Evolutionary conservation across 345 rosid species (phyloP).

Genomic region (Dovyalis caffra): DNA sequence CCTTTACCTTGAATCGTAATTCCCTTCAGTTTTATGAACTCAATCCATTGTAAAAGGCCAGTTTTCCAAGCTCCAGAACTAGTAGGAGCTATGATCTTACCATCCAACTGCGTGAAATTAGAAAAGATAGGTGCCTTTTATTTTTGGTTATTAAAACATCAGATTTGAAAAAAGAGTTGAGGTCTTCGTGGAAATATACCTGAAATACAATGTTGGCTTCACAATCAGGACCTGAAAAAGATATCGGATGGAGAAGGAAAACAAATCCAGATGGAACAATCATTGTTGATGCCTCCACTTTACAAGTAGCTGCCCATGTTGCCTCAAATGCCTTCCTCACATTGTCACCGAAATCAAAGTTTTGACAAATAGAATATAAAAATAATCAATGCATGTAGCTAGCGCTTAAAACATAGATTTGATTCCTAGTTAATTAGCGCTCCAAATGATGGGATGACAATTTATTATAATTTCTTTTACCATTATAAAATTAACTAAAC

Average conservation of each 20-base stretch:
- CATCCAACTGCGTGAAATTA: slow-evolving; percentile 57
- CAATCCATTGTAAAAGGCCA: slow-evolving; percentile 73
- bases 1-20: slow-evolving; percentile 72
- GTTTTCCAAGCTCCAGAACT: slow-evolving; percentile 61
- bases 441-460: no score
- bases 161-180: no score
- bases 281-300: slow-evolving; percentile 51
- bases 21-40: slow-evolving; percentile 57
- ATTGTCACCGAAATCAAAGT: background rate
- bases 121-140: background rate
- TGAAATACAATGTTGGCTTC: slow-evolving; percentile 58
- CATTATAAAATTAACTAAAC: no score
- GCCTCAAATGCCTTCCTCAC: slow-evolving; percentile 67
- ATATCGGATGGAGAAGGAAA: slow-evolving; percentile 68
- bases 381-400: background rate
- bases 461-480: no score
- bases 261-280: slow-evolving; percentile 67
- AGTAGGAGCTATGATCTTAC: slow-evolving; percentile 76
- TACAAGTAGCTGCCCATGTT: slow-evolving; percentile 76
- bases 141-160: no score
- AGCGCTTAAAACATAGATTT: no score
- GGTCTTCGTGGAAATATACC: slow-evolving; percentile 32
- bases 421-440: no score
- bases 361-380: background rate
- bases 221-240: slow-evolving; percentile 69